Percentiles rank a stretch among this genome's conserved stretches.
Conservation (phyloP, 345 rosid species). For the Salix exigua region DNA sequence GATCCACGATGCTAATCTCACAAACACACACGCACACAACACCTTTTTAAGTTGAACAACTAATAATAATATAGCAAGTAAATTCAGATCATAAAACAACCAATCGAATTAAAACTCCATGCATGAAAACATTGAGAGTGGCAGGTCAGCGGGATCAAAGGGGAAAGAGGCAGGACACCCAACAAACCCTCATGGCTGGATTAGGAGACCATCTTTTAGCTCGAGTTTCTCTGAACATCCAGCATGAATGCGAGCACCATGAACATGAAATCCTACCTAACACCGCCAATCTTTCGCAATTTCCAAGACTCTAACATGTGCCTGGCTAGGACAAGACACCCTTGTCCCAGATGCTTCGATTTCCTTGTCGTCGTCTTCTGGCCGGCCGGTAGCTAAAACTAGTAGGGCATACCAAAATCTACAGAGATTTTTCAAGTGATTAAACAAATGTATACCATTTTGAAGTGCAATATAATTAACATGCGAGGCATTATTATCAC, state of each 20-base stretch:
- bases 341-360: conserved; percentile 29
- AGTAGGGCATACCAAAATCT: neutral
- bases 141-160: conserved; percentile 1
- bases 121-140: conserved; percentile 11
- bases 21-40: too few relatives aligned
- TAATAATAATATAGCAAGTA: too few relatives aligned
- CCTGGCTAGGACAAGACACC: conserved; percentile 30
- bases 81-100: too few relatives aligned
- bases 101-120: neutral
- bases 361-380: neutral
- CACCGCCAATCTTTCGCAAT: neutral
- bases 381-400: neutral
- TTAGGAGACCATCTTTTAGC: conserved; percentile 4
- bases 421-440: neutral
- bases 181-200: conserved; percentile 3
- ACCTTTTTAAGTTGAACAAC: too few relatives aligned
- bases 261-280: neutral
- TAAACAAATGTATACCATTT: neutral
- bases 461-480: too few relatives aligned
- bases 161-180: conserved; percentile 5
- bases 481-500: neutral
- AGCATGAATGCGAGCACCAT: neutral
- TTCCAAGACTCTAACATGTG: conserved; percentile 6
- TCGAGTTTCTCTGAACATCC: neutral
- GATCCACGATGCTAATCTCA: too few relatives aligned